Conservation (phyloP, 1,139 yeast genomes). For the Nakaseomyces bracarensis region DNA sequence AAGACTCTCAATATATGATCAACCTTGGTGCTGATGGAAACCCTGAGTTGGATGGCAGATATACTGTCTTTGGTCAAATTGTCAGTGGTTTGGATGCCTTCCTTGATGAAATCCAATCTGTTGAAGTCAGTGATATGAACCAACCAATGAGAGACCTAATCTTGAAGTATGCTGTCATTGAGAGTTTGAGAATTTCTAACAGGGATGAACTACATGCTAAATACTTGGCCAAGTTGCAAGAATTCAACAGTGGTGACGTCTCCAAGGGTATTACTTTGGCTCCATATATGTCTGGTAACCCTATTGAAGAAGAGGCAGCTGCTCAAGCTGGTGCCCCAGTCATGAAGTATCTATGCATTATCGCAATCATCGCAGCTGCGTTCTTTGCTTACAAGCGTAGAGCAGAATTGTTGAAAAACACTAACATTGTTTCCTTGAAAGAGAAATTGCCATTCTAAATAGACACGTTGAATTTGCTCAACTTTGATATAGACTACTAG, state of each 20-base stretch:
- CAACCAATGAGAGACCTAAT: slow-evolving; percentile 41
- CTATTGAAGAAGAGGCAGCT: background rate
- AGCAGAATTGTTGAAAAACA: background rate
- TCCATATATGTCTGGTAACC: slow-evolving; percentile 8
- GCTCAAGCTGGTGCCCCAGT: background rate
- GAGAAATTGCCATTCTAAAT: slow-evolving; percentile 2
- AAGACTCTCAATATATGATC: slow-evolving; percentile 67
- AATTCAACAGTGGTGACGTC: slow-evolving; percentile 18
- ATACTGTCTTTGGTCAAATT: slow-evolving; percentile 73
- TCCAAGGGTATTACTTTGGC: slow-evolving; percentile 20
- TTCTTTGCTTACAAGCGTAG: slow-evolving; percentile 2
- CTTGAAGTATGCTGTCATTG: slow-evolving; percentile 29
- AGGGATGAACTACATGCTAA: slow-evolving; percentile 15
- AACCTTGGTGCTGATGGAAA: slow-evolving; percentile 48
- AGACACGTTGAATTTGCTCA: too few relatives aligned
- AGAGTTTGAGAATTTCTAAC: slow-evolving; percentile 14
- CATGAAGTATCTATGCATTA: background rate
- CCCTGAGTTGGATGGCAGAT: slow-evolving; percentile 62
- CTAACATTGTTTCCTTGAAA: slow-evolving; percentile 3
- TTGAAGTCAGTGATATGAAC: slow-evolving; percentile 34
- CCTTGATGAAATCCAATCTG: slow-evolving; percentile 42
- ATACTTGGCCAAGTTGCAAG: slow-evolving; percentile 16
- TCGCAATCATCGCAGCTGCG: background rate
- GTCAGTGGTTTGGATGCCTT: slow-evolving; percentile 55
- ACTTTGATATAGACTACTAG: too few relatives aligned